phyloP scores from a whole-genome alignment of 768 basidiomycete genomes.

The Lepiota brunneoincarnata region DNA sequence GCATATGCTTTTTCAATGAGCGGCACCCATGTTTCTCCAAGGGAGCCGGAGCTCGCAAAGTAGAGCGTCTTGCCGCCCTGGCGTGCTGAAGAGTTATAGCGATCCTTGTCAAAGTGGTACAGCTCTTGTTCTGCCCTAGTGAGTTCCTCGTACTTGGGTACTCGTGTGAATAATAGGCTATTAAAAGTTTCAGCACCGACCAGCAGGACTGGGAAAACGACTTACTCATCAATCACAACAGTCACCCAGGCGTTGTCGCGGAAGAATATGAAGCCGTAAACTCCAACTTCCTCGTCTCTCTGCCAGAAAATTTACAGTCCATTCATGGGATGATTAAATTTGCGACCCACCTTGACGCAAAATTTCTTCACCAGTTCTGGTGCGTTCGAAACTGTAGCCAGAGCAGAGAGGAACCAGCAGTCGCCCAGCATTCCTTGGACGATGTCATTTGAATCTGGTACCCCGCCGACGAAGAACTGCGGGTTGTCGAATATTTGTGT shows the following conservation, averaged over 20 bases:
- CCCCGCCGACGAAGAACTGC: slow-evolving; percentile 46
- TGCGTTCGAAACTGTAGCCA: slow-evolving; percentile 47
- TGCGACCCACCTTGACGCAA: slow-evolving; percentile 28
- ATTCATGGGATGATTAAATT: background rate
- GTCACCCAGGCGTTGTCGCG: slow-evolving; percentile 49
- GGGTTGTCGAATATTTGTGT: slow-evolving; percentile 54
- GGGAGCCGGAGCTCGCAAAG: slow-evolving; percentile 45
- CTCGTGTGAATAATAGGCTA: slow-evolving; percentile 45
- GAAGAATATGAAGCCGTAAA: slow-evolving; percentile 61
- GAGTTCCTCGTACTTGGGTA: slow-evolving; percentile 51
- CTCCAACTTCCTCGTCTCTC: slow-evolving; percentile 51
- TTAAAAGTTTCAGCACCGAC: background rate
- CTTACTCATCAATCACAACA: slow-evolving; percentile 57
- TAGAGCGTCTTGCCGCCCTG: slow-evolving; percentile 48
- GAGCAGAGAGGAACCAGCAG: slow-evolving; percentile 55
- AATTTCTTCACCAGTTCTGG: slow-evolving; percentile 48
- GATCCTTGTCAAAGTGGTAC: slow-evolving; percentile 49
- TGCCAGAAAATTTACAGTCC: slow-evolving; percentile 11
- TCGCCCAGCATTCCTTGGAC: slow-evolving; percentile 51
- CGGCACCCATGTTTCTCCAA: slow-evolving; percentile 55
- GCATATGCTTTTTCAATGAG: slow-evolving; percentile 62
- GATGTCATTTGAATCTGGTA: slow-evolving; percentile 42
- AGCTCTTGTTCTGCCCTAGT: slow-evolving; percentile 36
- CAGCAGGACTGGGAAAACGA: background rate
- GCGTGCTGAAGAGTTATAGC: slow-evolving; percentile 42